Percentiles rank a stretch among this genome's conserved stretches.
Evolutionary conservation across 768 basidiomycete genomes (phyloP).

Genomic region (Rhizopogon rudus): DNA sequence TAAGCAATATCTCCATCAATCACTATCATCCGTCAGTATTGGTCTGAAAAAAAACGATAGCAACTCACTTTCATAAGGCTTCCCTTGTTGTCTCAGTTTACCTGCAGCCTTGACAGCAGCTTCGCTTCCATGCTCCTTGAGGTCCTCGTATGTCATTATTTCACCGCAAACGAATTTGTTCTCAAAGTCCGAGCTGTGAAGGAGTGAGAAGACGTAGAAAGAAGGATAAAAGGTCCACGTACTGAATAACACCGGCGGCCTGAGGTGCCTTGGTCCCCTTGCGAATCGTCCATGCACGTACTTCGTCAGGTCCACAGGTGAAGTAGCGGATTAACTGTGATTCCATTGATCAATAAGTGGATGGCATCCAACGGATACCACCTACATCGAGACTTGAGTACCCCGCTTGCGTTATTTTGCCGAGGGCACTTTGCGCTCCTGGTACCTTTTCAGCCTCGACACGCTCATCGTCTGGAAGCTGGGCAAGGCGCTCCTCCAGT

Average conservation of each 20-base stretch:
- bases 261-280: slow-evolving; percentile 93
- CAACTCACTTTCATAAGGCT: slow-evolving; percentile 87
- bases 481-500: slow-evolving; percentile 83
- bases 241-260: slow-evolving; percentile 98
- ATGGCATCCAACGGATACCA: slow-evolving; percentile 4
- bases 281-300: slow-evolving; percentile 97
- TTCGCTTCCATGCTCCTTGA: slow-evolving; percentile 90
- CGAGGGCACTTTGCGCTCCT: slow-evolving; percentile 71
- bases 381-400: slow-evolving; percentile 81
- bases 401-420: slow-evolving; percentile 94
- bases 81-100: slow-evolving; percentile 93
- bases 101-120: slow-evolving; percentile 90
- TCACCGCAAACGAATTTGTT: slow-evolving; percentile 98
- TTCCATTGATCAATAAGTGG: neutral
- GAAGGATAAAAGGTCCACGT: slow-evolving; percentile 23
- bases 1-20: slow-evolving; percentile 87
- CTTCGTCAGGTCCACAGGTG: slow-evolving; percentile 95
- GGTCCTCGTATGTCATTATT: slow-evolving; percentile 89
- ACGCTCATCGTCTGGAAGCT: slow-evolving; percentile 59
- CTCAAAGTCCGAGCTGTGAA: slow-evolving; percentile 84
- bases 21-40: neutral
- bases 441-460: slow-evolving; percentile 72
- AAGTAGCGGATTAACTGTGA: slow-evolving; percentile 88
- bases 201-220: neutral
- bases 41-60: neutral